Evolutionary conservation across 192 early-diverging fungal genomes (phyloP).

Genomic region (Jimgerdemannia flammicorona): DNA sequence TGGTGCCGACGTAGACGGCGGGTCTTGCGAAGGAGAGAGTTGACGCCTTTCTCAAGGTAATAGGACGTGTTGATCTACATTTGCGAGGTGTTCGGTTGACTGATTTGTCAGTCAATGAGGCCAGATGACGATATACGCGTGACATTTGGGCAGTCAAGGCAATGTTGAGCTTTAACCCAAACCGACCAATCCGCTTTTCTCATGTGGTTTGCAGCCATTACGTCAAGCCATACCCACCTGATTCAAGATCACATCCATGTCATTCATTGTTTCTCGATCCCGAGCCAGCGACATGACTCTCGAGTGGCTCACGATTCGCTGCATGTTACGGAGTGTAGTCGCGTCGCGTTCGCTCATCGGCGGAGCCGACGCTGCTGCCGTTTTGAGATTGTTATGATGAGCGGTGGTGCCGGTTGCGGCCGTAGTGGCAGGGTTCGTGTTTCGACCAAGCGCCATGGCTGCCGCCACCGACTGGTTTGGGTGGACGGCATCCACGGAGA

Average conservation of each 20-base stretch:
- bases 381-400: neutral
- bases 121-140: no score
- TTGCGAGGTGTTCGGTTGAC: neutral
- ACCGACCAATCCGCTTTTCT: no score
- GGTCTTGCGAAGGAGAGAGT: conserved; percentile 3
- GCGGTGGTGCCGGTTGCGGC: neutral
- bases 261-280: neutral
- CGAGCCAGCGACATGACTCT: neutral
- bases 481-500: conserved; percentile 29
- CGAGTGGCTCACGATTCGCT: neutral
- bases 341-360: neutral
- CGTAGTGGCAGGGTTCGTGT: conserved; percentile 1
- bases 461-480: neutral
- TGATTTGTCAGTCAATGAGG: neutral
- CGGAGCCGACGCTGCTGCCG: neutral
- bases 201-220: no score
- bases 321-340: neutral
- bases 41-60: conserved; percentile 49
- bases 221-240: conserved; percentile 37
- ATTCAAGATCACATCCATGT: conserved; percentile 44
- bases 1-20: neutral
- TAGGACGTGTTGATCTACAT: conserved; percentile 62
- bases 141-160: neutral
- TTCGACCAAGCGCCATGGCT: neutral
- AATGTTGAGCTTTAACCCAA: neutral